Conservation (phyloP, 2,329 filamentous ascomycete genomes). For the Colletotrichum godetiae region DNA sequence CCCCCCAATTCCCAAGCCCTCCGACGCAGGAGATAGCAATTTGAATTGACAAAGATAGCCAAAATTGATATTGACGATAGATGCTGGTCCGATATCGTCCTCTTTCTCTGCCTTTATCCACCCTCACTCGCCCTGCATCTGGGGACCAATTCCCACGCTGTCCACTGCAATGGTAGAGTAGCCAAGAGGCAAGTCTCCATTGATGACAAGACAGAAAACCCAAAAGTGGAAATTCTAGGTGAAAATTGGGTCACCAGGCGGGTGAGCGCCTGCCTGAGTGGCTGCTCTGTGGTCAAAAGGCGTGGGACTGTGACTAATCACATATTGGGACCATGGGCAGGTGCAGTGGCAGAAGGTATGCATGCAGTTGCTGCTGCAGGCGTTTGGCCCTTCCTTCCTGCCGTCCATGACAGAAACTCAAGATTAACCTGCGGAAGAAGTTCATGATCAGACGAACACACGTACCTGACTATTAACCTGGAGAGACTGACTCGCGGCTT, state of each 20-base stretch:
- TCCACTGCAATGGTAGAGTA: slow-evolving; percentile 4
- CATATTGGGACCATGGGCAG: background rate
- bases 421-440: background rate
- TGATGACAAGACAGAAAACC: slow-evolving; percentile 16
- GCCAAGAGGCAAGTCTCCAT: slow-evolving; percentile 21
- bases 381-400: background rate
- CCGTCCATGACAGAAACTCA: background rate
- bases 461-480: background rate
- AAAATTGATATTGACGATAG: slow-evolving; percentile 8
- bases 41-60: background rate
- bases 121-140: background rate
- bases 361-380: background rate
- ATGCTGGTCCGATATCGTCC: slow-evolving; percentile 27
- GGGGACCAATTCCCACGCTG: slow-evolving; percentile 23
- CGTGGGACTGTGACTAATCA: slow-evolving; percentile 24
- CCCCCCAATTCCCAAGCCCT: background rate
- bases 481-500: background rate
- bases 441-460: slow-evolving; percentile 23
- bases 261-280: slow-evolving; percentile 1
- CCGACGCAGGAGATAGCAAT: background rate
- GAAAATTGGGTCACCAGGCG: slow-evolving; percentile 4
- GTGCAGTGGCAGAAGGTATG: background rate
- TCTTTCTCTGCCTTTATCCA: slow-evolving; percentile 14
- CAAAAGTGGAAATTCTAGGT: slow-evolving; percentile 19
- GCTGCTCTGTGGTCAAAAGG: background rate